Evolutionary conservation across 208 protist genomes (phyloP), one percentile per base, ranked within the genome.

Genomic region (Naegleria gruberi): DNA sequence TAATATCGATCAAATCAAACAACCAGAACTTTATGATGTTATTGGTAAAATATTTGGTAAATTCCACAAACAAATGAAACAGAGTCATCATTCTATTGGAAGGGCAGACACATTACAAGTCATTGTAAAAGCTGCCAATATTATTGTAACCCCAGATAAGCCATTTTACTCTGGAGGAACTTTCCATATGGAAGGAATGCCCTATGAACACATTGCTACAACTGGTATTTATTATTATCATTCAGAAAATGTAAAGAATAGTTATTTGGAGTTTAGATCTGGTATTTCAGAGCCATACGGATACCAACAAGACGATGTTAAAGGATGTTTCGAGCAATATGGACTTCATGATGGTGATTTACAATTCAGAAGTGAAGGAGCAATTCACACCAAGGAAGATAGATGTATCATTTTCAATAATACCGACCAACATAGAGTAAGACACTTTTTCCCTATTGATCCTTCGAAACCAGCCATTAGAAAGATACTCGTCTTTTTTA

Each of bases 111-210:
- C 42, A 34, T 46, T 47, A 34, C 92, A 93, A 46, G 92, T 94
- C 10, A 93, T 94, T 57, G 92, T 94, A 5, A 94, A 94, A 83
- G 45, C 92, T 37, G 92, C 91, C 34, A 93, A 93, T 90, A 91
- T 90, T 87, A 42, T 83, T n/a, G 85, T 94, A n/a, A 91, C 47
- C 0, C 90, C 84, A 12, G 91, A 91, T 4, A 81, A 91, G 34
- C 17, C 37, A 17, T 41, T 4, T 3, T 93, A 86, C n/a, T 15
- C 26, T 6, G 92, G 91, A 37, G 92, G 92, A 55, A 41, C 82
- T n/a, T 94, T 92, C 91, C 92, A 94, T 84, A 89, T 93, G 8
- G 92, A 94, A 89, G 92, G 92, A 82, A 94, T 93, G 92, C 6
- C 86, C 42, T 91, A 94, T 91, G 84, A 88, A 41, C 30, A 42